These are phyloP conservation scores for Claviceps humidiphila DNA, from an alignment of 2,329 filamentous ascomycete genomes.

Conservation along the genomic window DNA sequence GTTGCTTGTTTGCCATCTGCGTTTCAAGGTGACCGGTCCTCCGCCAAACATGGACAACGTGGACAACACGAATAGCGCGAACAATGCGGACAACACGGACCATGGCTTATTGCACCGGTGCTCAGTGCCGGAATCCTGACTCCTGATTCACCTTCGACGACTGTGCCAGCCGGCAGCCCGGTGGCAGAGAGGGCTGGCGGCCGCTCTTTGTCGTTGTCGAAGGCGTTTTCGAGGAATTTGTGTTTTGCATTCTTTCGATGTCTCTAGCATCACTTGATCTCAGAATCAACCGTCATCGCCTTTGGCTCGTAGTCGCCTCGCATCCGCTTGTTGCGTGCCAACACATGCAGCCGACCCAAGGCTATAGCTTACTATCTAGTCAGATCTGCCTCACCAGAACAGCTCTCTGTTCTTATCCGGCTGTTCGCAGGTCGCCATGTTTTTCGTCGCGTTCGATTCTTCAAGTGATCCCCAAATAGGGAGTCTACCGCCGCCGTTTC, in stretches of 20 bases:
- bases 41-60: neutral
- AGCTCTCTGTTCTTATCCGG: neutral
- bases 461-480: neutral
- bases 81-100: slow-evolving; percentile 1
- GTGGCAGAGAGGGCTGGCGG: neutral
- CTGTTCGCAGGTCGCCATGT: neutral
- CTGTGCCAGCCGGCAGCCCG: slow-evolving; percentile 2
- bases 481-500: neutral
- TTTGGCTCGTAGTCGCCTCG: neutral
- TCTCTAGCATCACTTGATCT: neutral
- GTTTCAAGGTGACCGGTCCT: neutral
- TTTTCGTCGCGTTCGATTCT: neutral
- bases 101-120: slow-evolving; percentile 1
- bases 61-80: slow-evolving; percentile 1
- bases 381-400: neutral
- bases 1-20: slow-evolving; percentile 3
- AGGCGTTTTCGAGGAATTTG: neutral
- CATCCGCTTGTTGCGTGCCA: neutral
- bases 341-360: neutral
- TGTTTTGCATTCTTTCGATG: neutral
- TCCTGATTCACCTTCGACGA: neutral
- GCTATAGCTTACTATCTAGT: neutral
- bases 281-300: neutral
- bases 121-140: slow-evolving; percentile 3
- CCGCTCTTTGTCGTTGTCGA: neutral